Conservation (phyloP, 2,329 filamentous ascomycete species). For the Colletotrichum zoysiae region DNA sequence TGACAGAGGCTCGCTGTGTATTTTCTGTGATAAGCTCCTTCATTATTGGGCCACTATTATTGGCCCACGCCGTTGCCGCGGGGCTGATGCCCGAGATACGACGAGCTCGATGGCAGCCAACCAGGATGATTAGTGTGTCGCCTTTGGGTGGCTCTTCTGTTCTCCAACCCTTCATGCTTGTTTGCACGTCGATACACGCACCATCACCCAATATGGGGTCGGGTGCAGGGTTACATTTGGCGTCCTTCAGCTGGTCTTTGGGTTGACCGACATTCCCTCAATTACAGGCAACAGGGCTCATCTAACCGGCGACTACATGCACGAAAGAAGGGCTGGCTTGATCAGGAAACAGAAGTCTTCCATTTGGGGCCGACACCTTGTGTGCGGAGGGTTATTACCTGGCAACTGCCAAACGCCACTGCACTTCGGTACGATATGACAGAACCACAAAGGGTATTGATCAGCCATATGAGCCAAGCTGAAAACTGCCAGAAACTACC, state of each 20-base stretch:
- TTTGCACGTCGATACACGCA: not conserved
- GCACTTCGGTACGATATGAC: not conserved
- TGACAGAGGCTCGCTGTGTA: constrained; percentile 21
- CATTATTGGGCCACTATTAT: constrained; percentile 7
- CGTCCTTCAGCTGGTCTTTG: not conserved
- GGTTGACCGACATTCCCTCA: not conserved
- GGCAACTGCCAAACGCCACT: not conserved
- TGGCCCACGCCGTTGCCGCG: constrained; percentile 2
- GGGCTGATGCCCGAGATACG: constrained; percentile 1
- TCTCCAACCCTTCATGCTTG: not conserved
- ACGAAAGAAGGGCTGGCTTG: not conserved
- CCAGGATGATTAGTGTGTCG: not conserved
- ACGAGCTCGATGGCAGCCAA: not conserved
- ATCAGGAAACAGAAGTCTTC: not conserved
- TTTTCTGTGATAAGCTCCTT: constrained; percentile 19
- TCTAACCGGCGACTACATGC: not conserved
- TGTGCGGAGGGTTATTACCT: not conserved
- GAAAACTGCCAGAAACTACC: not conserved
- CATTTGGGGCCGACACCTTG: not conserved
- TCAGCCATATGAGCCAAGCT: not conserved
- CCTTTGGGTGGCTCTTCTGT: not conserved
- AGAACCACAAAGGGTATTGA: not conserved
- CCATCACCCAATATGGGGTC: no score
- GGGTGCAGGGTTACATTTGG: not conserved
- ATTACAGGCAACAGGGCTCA: not conserved